Base-by-base conservation (phyloP, 164 flowering plant genomes). In the Vitis cinerea region DNA sequence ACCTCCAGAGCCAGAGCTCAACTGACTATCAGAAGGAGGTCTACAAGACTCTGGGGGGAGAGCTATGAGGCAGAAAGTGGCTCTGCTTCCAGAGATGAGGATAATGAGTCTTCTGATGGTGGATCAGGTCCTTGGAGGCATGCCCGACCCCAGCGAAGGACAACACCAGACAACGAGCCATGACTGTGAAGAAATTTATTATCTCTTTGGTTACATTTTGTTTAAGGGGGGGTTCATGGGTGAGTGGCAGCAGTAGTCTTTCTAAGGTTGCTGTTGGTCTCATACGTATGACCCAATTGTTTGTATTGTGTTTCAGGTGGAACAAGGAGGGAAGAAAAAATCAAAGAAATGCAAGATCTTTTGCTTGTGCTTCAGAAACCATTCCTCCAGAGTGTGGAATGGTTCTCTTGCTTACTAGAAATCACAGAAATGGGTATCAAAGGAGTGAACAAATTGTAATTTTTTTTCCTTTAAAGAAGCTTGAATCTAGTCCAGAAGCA, bases 1-100 rank as follows among this genome's bases (percentile, higher is more conserved):
- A 69, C 83, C 13, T 82, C 93, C n/a, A 82, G 94, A 73, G 72
- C 83, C 17, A 82, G 90, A 72, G 87, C 83, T 5, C 86, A 80
- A 50, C 58, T 78, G 17, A 80, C 87, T 66, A 67, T 78, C 8
- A 81, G 90, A 54, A 79, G 89, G 74, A 79, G 90, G 69, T 63
- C 89, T 3, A 50, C 75, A 2, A 71, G 82, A 66, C 82, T 82
- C 4, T 89, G 92, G 97, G 94, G 94, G 1, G 94, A 88, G 81
- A 85, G 73, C 72, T 71, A 71, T 70, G 93, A 92, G 30, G 78
- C 74, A 15, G 89, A 82, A 55, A 62, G 65, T 50, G 84, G 73
- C 0, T 68, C 89, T 60, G 65, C 80, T 64, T 50, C 87, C 9
- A 77, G 79, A 69, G 90, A 82, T 12, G 89, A 78, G 48, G 87